These are phyloP conservation scores for Fistulifera pelliculosa DNA, from an alignment of 108 stramenopile species.

Conservation along the genomic window DNA sequence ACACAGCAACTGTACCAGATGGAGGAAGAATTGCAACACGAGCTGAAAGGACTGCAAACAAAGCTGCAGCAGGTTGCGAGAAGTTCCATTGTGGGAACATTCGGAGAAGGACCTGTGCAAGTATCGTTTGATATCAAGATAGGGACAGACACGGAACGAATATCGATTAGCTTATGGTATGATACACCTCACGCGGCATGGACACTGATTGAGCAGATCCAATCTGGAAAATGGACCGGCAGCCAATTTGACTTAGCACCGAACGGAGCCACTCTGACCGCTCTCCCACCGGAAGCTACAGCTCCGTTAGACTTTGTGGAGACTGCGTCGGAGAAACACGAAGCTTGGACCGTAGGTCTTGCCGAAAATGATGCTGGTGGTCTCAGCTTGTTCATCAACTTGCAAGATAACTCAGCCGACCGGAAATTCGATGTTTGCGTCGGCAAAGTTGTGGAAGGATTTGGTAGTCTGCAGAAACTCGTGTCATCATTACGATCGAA, in stretches of 20 bases:
- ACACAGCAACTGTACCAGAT: conserved; percentile 28
- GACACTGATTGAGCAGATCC: conserved; percentile 41
- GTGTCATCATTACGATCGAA: conserved; percentile 11
- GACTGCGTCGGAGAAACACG: conserved; percentile 20
- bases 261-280: conserved; percentile 12
- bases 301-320: conserved; percentile 30
- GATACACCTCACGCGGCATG: conserved; percentile 49
- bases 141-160: conserved; percentile 1
- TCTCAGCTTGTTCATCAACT: conserved; percentile 31
- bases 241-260: conserved; percentile 27
- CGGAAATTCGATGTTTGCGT: conserved; percentile 39
- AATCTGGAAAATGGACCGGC: conserved; percentile 30
- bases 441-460: conserved; percentile 41
- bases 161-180: conserved; percentile 34
- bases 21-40: conserved; percentile 32
- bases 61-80: conserved; percentile 34
- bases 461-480: conserved; percentile 29
- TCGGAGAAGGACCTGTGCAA: conserved; percentile 39
- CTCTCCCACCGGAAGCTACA: background rate
- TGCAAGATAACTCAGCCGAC: conserved; percentile 30
- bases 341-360: conserved; percentile 40
- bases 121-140: conserved; percentile 31
- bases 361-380: conserved; percentile 10
- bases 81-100: conserved; percentile 22
- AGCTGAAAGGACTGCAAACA: conserved; percentile 25